Base-by-base conservation (phyloP, 345 rosid genomes). In the Acer yangbiense region DNA sequence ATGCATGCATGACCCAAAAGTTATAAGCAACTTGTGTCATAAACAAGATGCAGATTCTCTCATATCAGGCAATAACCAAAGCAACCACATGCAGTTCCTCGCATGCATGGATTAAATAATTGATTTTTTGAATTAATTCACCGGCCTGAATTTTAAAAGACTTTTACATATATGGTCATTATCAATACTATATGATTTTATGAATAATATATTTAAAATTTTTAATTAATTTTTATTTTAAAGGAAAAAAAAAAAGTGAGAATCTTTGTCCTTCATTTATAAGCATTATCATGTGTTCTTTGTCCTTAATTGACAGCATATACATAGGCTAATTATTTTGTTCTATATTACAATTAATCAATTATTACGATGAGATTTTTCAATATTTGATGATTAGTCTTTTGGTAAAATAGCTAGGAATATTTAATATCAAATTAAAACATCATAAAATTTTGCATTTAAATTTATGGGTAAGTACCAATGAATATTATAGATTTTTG, bases 1-100 rank as follows among this genome's bases (percentile, higher is more conserved):
- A 29, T 77, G 73, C 64, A 20, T 60, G 64, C 64, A 60, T 60
- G 64, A 20, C 41, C 72, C 65, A 39, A 55, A 62, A 60, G 64
- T 20, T 14, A 27, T 64, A 64, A 25, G 43, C 41, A 25, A 29
- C 9, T 25, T 3, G 35, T 12, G 8, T 11, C 43, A 64, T 64
- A 64, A 64, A 64, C 16, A 9, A 25, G 68, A 65, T 65, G 69
- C 7, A 18, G 43, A 60, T 60, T 60, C 43, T 32, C 41, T 27
- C 44, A 65, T 32, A 16, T 27, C 39, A 25, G 41, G 39, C 41
- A 25, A 64, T 12, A 64, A 64, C 35, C 41, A 64, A 65, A 60
- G 64, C 64, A n/a, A 60, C 64, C 64, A 60, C 64, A 60, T 60
- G 64, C 64, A 60, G 13, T 20, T 60, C 27, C 64, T 60, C 64